phyloP scores from a whole-genome alignment of 2,329 filamentous ascomycete species.

The Fusarium lateritium region DNA sequence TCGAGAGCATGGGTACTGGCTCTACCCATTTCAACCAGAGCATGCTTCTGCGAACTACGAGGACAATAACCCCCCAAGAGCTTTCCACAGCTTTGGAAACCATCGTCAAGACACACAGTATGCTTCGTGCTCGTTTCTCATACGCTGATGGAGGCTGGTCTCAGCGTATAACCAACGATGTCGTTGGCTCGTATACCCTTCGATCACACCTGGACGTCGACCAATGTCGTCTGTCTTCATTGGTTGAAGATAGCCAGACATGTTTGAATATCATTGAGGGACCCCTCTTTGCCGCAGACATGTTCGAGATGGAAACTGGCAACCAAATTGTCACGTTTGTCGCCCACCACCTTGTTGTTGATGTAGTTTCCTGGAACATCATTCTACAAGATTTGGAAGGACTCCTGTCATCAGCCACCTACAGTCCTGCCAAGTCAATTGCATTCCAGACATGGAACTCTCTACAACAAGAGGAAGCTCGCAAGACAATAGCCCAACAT shows the following conservation, averaged over 20 bases:
- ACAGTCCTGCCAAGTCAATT: conserved; percentile 17
- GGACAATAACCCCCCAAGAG: neutral
- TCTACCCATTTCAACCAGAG: conserved; percentile 44
- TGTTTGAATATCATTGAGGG: conserved; percentile 12
- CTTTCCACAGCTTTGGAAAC: conserved; percentile 11
- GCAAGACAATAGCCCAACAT: conserved; percentile 30
- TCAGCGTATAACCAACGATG: conserved; percentile 23
- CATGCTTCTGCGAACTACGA: conserved; percentile 19
- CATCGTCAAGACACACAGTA: conserved; percentile 33
- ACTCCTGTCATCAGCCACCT: conserved; percentile 52
- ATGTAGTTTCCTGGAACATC: conserved; percentile 64
- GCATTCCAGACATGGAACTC: conserved; percentile 52
- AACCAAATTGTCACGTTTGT: conserved; percentile 48
- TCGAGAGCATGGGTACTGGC: conserved; percentile 2
- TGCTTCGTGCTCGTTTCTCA: conserved; percentile 38
- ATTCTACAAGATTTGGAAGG: conserved; percentile 54
- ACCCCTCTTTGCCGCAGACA: conserved; percentile 32
- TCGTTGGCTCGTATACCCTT: conserved; percentile 10
- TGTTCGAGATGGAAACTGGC: conserved; percentile 27
- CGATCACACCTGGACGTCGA: neutral
- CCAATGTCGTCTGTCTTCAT: neutral
- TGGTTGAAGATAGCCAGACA: conserved; percentile 21
- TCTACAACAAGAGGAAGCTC: conserved; percentile 45
- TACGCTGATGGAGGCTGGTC: neutral
- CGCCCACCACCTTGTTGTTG: conserved; percentile 59